These are phyloP conservation scores for Penicillium hesseltinei DNA, from an alignment of 2,329 filamentous ascomycete genomes.

Conservation along the genomic window DNA sequence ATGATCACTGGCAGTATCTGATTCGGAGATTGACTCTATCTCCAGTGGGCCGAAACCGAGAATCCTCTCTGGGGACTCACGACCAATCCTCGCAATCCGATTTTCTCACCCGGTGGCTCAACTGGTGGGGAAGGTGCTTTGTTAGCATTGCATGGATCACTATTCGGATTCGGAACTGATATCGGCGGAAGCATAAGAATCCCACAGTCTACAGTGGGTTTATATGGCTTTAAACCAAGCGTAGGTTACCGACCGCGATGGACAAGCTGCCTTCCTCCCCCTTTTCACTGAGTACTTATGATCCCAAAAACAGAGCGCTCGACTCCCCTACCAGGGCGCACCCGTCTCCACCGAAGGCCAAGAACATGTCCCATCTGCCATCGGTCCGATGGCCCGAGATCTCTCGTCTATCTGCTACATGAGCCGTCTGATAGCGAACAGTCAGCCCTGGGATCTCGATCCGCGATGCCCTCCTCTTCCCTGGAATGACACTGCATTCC, in stretches of 20 bases:
- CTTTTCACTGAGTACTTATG: neutral
- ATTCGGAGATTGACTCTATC: neutral
- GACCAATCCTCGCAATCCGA: slow-evolving; percentile 44
- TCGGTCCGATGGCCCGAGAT: slow-evolving; percentile 59
- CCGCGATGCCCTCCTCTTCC: slow-evolving; percentile 54
- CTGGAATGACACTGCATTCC: slow-evolving; percentile 52
- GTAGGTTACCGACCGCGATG: slow-evolving; percentile 27
- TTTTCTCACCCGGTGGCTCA: slow-evolving; percentile 50
- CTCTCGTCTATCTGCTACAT: slow-evolving; percentile 51
- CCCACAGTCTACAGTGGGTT: slow-evolving; percentile 48
- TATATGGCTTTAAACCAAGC: slow-evolving; percentile 50
- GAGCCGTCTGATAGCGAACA: slow-evolving; percentile 49
- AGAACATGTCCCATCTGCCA: slow-evolving; percentile 61
- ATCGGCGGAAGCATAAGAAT: slow-evolving; percentile 54
- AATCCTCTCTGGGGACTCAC: slow-evolving; percentile 55
- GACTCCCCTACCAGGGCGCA: slow-evolving; percentile 59
- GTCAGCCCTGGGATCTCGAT: slow-evolving; percentile 55
- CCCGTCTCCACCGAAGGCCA: slow-evolving; percentile 63
- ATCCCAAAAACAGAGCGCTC: slow-evolving; percentile 46
- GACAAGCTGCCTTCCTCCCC: too few relatives aligned
- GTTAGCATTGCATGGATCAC: slow-evolving; percentile 42
- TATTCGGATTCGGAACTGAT: slow-evolving; percentile 53
- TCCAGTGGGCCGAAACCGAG: slow-evolving; percentile 54
- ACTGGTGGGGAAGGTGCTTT: slow-evolving; percentile 47
- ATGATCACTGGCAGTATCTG: too few relatives aligned